Evolutionary conservation across 2,329 filamentous ascomycete genomes (phyloP), one percentile per base, ranked within the genome.

Genomic region (Stemphylium vesicarium): DNA sequence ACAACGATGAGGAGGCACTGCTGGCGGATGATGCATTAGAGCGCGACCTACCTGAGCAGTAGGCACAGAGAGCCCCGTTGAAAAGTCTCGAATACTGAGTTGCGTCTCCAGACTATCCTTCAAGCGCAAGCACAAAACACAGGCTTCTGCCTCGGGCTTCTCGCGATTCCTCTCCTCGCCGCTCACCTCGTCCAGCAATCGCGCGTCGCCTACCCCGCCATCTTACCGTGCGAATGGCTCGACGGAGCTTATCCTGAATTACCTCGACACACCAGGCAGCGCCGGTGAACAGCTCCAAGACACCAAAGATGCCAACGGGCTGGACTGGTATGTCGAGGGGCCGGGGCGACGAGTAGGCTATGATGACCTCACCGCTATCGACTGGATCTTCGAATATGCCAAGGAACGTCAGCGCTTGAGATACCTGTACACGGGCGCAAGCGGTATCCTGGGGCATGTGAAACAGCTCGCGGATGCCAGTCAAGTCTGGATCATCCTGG

Each of bases 321-420:
- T 79, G 16, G 94, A 98, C 75, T 98, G 94, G 94, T 90, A 96
- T 72, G 84, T 89, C 42, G 94, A 97, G 75, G 92, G 92, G 0
- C 92, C 91, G 0, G 93, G 93, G 1, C 86, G 92, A 48, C 86
- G 95, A 70, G 93, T 97, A 33, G 94, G 91, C 50, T 99, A 99
- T 78, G 94, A 97, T 71, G 90, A 99, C 77, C 82, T 97, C 74
- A 97, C 94, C 13, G 94, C 95, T 54, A 99, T 99, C 74, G 95
- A 99, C 79, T 99, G 95, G 95, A 98, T 98, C 72, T 98, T 96
- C 68, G 95, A 99, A 76, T 96, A 98, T 72, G 95, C 91, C 47
- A 97, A 97, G 75, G 95, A 99, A 78, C 86, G 95, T 16, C 92
- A 96, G 75, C 86, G 95, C 20, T 79, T 96, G 68, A 86, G 92